A percentile compares a stretch with the other conserved stretches of the same genome.
phyloP scores from a whole-genome alignment of 2,329 filamentous ascomycete genomes.

The Pseudopyricularia cyperi region DNA sequence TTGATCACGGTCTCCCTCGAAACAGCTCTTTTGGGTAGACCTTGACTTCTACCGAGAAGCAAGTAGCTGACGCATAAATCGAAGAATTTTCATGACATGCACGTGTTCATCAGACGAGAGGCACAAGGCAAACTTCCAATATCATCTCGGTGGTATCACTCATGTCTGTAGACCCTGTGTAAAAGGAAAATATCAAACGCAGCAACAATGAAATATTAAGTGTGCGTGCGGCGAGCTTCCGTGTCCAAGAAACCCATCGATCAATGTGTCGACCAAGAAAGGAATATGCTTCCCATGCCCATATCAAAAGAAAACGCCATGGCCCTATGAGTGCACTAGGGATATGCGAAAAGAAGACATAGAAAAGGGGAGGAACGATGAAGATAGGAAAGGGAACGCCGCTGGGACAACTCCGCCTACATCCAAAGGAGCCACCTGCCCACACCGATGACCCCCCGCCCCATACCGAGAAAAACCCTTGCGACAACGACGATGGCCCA shows the following conservation, averaged over 20 bases:
- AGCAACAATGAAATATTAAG: neutral
- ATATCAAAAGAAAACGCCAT: neutral
- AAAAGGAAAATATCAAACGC: neutral
- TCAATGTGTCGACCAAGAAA: neutral
- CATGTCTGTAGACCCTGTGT: neutral
- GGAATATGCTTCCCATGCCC: neutral
- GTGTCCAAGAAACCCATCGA: neutral
- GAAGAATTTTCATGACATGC: neutral
- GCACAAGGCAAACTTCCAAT: neutral
- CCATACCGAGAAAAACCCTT: conserved; percentile 49
- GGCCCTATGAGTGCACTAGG: neutral
- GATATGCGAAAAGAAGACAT: neutral
- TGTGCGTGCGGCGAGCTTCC: neutral
- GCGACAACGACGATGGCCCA: conserved; percentile 80
- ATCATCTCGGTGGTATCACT: neutral
- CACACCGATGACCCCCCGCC: conserved; percentile 43
- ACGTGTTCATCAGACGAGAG: too few relatives aligned
- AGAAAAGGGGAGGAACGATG: neutral
- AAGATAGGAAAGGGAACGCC: neutral
- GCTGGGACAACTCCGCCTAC: conserved; percentile 18
- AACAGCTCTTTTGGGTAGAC: too few relatives aligned
- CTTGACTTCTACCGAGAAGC: neutral
- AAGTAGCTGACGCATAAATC: neutral
- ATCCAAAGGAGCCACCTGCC: conserved; percentile 80
- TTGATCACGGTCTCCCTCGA: too few relatives aligned